phyloP scores from a whole-genome alignment of 1,139 yeast genomes.

The Groenewaldozyma sp. region DNA sequence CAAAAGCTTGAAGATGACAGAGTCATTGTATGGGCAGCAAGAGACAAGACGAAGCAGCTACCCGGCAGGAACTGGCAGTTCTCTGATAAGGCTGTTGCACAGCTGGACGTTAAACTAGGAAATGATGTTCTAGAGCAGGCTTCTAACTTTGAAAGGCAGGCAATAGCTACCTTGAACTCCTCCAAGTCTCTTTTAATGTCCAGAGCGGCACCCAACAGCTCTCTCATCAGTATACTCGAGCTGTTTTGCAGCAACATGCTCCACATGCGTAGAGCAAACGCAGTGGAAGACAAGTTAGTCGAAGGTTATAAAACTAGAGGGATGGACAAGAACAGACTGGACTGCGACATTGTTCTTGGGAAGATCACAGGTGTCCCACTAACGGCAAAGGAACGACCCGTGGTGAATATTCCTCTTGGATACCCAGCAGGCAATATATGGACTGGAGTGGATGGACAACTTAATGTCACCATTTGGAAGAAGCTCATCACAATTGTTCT shows the following conservation, averaged over 20 bases:
- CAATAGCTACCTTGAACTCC: constrained; percentile 34
- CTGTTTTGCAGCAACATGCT: constrained; percentile 34
- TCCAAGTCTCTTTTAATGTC: constrained; percentile 50
- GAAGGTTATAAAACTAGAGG: constrained; percentile 55
- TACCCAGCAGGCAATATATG: constrained; percentile 62
- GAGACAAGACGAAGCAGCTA: constrained; percentile 36
- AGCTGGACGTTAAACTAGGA: constrained; percentile 37
- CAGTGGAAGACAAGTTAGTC: constrained; percentile 35
- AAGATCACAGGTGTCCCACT: constrained; percentile 10
- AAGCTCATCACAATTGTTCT: constrained; percentile 46
- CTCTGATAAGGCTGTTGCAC: constrained; percentile 45
- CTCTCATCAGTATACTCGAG: constrained; percentile 47
- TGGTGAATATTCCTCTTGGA: constrained; percentile 36
- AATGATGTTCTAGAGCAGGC: constrained; percentile 40
- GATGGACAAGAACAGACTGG: constrained; percentile 50
- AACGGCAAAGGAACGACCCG: constrained; percentile 11
- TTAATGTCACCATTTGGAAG: constrained; percentile 54
- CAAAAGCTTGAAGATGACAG: constrained; percentile 44
- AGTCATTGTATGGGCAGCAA: constrained; percentile 42
- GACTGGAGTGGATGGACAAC: constrained; percentile 57
- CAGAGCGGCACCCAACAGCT: constrained; percentile 48
- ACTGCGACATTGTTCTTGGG: constrained; percentile 44
- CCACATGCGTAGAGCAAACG: constrained; percentile 45
- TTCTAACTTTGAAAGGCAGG: constrained; percentile 34
- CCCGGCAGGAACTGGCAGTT: constrained; percentile 42